Evolutionary conservation across 352 stramenopile species (phyloP).

Genomic region (Pythium coloratum): DNA sequence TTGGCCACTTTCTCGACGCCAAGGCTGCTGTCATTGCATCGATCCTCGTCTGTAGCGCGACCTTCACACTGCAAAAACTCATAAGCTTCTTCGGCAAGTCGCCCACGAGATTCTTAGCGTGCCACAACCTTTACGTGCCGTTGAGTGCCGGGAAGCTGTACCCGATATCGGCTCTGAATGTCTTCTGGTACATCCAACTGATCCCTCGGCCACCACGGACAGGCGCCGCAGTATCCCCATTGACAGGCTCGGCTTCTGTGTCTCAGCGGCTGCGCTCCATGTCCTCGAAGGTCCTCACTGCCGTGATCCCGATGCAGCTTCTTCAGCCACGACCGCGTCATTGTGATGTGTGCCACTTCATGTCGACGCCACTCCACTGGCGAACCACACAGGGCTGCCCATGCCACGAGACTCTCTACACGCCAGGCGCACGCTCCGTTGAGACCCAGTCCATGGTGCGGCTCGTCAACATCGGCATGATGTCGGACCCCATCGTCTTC

Average conservation of each 20-base stretch:
- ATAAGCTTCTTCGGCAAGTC: not conserved
- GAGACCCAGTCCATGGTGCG: slow-evolving; percentile 25
- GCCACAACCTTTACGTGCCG: slow-evolving; percentile 20
- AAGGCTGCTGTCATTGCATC: not conserved
- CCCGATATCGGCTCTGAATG: slow-evolving; percentile 1
- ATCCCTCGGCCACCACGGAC: no score
- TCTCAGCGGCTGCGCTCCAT: not conserved
- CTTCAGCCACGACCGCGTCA: not conserved
- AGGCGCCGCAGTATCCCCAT: no score
- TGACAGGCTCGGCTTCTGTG: no score
- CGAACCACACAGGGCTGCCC: not conserved
- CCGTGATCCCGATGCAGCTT: not conserved
- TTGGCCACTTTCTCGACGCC: slow-evolving; percentile 10
- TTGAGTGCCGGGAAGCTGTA: slow-evolving; percentile 5
- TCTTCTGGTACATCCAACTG: slow-evolving; percentile 14
- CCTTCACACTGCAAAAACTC: not conserved
- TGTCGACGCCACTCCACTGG: not conserved
- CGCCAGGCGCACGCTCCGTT: slow-evolving; percentile 9
- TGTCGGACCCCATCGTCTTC: slow-evolving; percentile 22
- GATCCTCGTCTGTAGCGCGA: not conserved
- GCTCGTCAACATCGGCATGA: slow-evolving; percentile 18
- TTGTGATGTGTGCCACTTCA: not conserved
- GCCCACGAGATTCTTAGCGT: slow-evolving; percentile 3
- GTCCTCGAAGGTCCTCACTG: not conserved
- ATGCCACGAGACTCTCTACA: slow-evolving; percentile 13